phyloP scores from a whole-genome alignment of 83 land plant genomes.

The Isoetes engelmannii region DNA sequence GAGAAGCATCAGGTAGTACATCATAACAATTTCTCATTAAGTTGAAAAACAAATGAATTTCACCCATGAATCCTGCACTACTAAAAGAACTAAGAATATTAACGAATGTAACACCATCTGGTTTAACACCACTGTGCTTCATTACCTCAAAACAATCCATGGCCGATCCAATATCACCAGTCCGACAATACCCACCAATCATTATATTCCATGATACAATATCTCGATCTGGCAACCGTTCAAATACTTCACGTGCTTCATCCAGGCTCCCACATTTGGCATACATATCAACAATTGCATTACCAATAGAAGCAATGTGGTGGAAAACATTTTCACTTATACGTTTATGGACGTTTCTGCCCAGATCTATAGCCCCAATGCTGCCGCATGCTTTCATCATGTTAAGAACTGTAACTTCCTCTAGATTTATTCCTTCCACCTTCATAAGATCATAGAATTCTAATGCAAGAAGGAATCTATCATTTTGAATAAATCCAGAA shows the following conservation, averaged over 20 bases:
- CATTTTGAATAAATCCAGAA: background rate
- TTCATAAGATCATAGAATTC: background rate
- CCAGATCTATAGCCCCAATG: conserved; percentile 1
- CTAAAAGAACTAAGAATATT: background rate
- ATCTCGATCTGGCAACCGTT: background rate
- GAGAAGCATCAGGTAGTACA: background rate
- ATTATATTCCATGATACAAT: background rate
- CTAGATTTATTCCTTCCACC: background rate
- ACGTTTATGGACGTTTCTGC: background rate
- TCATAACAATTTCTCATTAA: background rate
- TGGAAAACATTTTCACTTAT: background rate
- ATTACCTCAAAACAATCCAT: background rate
- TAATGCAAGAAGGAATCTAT: background rate
- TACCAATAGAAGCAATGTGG: background rate
- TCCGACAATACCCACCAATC: conserved; percentile 1
- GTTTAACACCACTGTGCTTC: background rate
- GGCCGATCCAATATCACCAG: background rate
- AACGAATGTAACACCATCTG: background rate
- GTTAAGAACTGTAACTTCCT: background rate
- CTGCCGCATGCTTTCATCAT: background rate
- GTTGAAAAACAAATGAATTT: background rate
- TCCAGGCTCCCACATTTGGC: background rate
- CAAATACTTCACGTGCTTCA: background rate
- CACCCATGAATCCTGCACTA: background rate
- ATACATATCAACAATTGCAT: too few relatives aligned